Base-by-base conservation (phyloP, 2,329 filamentous ascomycete genomes). In the Fusarium dlaminii region DNA sequence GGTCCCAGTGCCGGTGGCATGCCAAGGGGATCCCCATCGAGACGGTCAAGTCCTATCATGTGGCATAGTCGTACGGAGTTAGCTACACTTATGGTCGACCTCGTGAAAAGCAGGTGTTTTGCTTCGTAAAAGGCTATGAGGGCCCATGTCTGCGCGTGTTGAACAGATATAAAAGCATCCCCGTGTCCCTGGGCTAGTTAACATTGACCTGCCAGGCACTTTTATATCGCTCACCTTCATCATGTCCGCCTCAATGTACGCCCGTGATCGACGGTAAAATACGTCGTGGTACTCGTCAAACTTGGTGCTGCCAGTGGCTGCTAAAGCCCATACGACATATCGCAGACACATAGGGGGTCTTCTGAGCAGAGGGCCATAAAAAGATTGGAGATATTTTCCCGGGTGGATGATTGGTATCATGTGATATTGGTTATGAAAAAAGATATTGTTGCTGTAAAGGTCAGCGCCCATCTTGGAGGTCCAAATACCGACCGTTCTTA, bases 301-400 rank as follows among this genome's bases (percentile, higher is more conserved):
- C 78, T 94, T 94, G 45, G 93, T 88, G 37, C 91, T 90, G 3
- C 91, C 86, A 20, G 90, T 89, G 10, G 94, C 90, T 14, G 94
- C 94, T 76, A 94, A 85, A n/a, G 91, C 89, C 94, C 95, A 98
- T 80, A 98, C 94, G 30, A 91, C 92, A 81, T 98, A 98, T 78
- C 95, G 90, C 46, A 98, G 84, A 77, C 90, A 94, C 79, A 97
- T 90, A 3, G 95, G 93, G 6, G 96, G 95, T 64, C 94, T 91
- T 86, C 92, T 90, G 65, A 93, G 88, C 3, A 93, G 91, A 6
- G 91, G 87, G 6, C 86, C 86, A 78, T 95, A 92, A 82, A 96
- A 92, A 7, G 92, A 89, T 36, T 93, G 90, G 68, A 93, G 85
- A 79, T 94, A 98, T 42, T 93, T 90, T 24, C 89, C 89, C 39